These are phyloP conservation scores for Papiliotrema flavescens DNA, from an alignment of 1,284 basidiomycete species.

Conservation along the genomic window DNA sequence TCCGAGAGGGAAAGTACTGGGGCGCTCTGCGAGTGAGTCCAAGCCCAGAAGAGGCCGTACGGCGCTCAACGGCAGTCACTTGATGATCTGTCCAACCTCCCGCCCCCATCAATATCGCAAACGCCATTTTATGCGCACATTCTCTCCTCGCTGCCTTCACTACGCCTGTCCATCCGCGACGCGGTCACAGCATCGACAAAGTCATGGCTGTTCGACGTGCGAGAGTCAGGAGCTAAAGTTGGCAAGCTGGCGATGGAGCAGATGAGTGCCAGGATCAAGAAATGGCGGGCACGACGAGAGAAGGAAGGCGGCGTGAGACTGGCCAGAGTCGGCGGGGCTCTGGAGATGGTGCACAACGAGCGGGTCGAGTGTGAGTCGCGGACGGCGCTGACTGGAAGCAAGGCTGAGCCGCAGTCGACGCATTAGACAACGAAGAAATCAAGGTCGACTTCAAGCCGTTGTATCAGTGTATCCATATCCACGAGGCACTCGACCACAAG, in stretches of 20 bases:
- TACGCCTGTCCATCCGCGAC: conserved; percentile 82
- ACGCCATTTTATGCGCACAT: conserved; percentile 92
- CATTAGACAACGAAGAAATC: conserved; percentile 84
- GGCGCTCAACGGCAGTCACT: conserved; percentile 63
- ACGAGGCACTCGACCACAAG: conserved; percentile 82
- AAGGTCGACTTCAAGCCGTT: conserved; percentile 90
- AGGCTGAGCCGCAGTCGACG: conserved; percentile 61
- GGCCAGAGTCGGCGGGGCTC: conserved; percentile 86
- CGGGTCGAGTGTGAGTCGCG: conserved; percentile 77
- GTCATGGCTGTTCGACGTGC: conserved; percentile 93
- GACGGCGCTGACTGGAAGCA: background rate
- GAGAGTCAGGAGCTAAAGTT: conserved; percentile 81
- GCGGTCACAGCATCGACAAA: conserved; percentile 93
- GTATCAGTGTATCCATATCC: conserved; percentile 97
- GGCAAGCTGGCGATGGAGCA: conserved; percentile 84
- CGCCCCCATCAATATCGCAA: conserved; percentile 82
- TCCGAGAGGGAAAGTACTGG: conserved; percentile 90
- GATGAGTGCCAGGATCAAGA: conserved; percentile 78
- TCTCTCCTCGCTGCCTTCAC: conserved; percentile 83
- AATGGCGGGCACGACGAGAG: conserved; percentile 79
- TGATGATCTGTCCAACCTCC: conserved; percentile 88
- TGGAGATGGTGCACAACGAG: conserved; percentile 91
- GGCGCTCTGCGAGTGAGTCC: conserved; percentile 80
- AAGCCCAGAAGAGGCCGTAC: conserved; percentile 10
- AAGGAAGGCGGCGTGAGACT: conserved; percentile 56